Percentiles rank a stretch among this genome's conserved stretches.
These are phyloP conservation scores for Cystofilobasidium capitatum DNA, from an alignment of 768 basidiomycete genomes.

Conservation along the genomic window DNA sequence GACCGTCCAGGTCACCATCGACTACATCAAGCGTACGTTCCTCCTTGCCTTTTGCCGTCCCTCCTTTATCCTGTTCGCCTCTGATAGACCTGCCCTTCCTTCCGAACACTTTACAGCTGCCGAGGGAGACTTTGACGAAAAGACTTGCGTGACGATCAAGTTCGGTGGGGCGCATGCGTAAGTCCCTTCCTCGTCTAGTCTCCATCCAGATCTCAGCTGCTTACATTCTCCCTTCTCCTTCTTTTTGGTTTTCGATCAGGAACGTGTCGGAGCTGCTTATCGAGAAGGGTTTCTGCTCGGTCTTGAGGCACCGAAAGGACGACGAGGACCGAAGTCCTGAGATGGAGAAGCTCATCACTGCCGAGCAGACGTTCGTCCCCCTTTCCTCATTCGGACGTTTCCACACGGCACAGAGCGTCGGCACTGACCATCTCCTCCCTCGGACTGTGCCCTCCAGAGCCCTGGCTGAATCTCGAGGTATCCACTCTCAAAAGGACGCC, in stretches of 20 bases:
- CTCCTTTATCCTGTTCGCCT: not conserved
- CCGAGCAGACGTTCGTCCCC: slow-evolving; percentile 70
- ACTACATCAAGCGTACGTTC: slow-evolving; percentile 59
- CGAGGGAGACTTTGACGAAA: slow-evolving; percentile 87
- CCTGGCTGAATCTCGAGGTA: slow-evolving; percentile 61
- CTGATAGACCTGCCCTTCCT: no score
- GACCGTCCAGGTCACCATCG: slow-evolving; percentile 47
- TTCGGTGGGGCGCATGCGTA: slow-evolving; percentile 73
- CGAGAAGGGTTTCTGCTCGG: slow-evolving; percentile 82
- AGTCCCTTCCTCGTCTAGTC: slow-evolving; percentile 35
- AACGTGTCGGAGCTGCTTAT: slow-evolving; percentile 88
- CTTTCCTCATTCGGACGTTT: not conserved
- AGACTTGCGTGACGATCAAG: slow-evolving; percentile 81
- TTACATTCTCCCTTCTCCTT: not conserved
- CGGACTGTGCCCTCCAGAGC: slow-evolving; percentile 48
- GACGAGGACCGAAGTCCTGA: slow-evolving; percentile 94
- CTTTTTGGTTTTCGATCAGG: slow-evolving; percentile 45
- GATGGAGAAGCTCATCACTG: slow-evolving; percentile 89
- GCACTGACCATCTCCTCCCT: not conserved
- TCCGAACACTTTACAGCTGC: slow-evolving; percentile 43
- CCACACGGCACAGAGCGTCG: not conserved
- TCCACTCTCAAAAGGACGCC: slow-evolving; percentile 92
- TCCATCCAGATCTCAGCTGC: slow-evolving; percentile 3
- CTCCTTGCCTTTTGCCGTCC: not conserved
- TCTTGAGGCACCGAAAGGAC: slow-evolving; percentile 83